These are phyloP conservation scores for Malassezia equina DNA, from an alignment of 1,284 basidiomycete species.

Conservation along the genomic window DNA sequence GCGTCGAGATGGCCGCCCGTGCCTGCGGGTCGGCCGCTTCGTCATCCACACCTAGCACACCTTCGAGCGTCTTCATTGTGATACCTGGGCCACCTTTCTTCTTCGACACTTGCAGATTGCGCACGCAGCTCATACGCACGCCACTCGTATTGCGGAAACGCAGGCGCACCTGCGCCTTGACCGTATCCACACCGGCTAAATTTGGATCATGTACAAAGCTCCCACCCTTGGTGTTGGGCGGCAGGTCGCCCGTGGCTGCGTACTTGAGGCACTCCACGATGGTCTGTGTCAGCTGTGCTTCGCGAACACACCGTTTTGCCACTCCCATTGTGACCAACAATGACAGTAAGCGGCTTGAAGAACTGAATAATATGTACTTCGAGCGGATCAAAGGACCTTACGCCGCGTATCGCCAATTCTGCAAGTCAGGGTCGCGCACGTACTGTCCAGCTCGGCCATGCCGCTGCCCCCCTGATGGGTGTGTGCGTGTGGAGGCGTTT, in stretches of 20 bases:
- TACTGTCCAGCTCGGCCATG: constrained; percentile 43
- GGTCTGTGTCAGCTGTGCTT: constrained; percentile 52
- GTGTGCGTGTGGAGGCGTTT: neutral
- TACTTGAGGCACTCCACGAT: constrained; percentile 99
- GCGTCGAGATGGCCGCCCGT: constrained; percentile 37
- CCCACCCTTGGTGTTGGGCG: constrained; percentile 92
- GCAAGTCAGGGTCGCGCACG: neutral
- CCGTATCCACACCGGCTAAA: constrained; percentile 96
- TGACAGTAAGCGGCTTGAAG: constrained; percentile 93
- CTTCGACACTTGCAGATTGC: constrained; percentile 82
- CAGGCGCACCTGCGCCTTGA: constrained; percentile 93
- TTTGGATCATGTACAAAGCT: constrained; percentile 92
- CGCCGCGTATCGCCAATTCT: constrained; percentile 48
- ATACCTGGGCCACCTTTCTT: constrained; percentile 58
- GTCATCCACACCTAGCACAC: constrained; percentile 68
- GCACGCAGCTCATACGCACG: constrained; percentile 69
- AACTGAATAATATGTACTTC: constrained; percentile 90
- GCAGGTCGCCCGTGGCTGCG: constrained; percentile 92
- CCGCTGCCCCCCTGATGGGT: neutral
- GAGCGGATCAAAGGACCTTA: constrained; percentile 60
- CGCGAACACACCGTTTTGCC: constrained; percentile 72
- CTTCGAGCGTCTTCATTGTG: constrained; percentile 96
- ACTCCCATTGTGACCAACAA: constrained; percentile 95
- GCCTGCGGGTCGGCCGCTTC: constrained; percentile 51
- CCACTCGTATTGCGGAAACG: constrained; percentile 77